Evolutionary conservation across 2,329 filamentous ascomycete species (phyloP), one percentile per base, ranked within the genome.

Genomic region (Cladosporium austrohemisphaericum): DNA sequence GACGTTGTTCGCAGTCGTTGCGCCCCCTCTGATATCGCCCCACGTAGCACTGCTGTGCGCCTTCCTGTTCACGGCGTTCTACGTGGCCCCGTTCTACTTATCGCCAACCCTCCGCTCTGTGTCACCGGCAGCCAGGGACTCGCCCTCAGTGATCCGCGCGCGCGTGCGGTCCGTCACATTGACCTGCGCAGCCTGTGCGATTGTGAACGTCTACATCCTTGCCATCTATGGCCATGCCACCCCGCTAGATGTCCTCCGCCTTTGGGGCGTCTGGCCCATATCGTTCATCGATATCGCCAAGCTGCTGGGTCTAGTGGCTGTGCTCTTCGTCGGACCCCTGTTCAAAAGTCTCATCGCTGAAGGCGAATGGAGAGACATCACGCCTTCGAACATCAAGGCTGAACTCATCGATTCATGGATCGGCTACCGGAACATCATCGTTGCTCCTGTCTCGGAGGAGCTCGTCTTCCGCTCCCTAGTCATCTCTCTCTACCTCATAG

Each of bases 41-140:
- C 51, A 51, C 18, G 59, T 59, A 13, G 64, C 64, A 1, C 49
- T 66, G 23, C 56, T 63, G 22, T 63, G 58, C 41, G 62, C 58
- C 23, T 71, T 91, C 54, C 69, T 84, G 54, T 95, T 94, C 70
- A 95, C 89, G n/a, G 68, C 90, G 59, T 71, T 89, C 72, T 98
- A 97, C 71, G 88, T 98, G 60, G 73, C 87, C 3, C 92, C 93
- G 19, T 89, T 97, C 69, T 96, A 98, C 74, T 76, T 92, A 55
- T 93, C 85, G 16, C 69, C 81, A 3, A 78, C 81, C 16, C 94
- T 92, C 4, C 82, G 91, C 45, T 90, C 91, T 5, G 93, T 88
- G 6, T 78, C 81, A 20, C 81, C 78, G 48, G 79, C 94, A 22
- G 88, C 87, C 53, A 84, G 93, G 64, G 91, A 97, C 79, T 85